A percentile compares a stretch with the other conserved stretches of the same genome.
These are phyloP conservation scores for Apiotrichum mycotoxinovorans DNA, from an alignment of 1,284 basidiomycete genomes.

Conservation along the genomic window DNA sequence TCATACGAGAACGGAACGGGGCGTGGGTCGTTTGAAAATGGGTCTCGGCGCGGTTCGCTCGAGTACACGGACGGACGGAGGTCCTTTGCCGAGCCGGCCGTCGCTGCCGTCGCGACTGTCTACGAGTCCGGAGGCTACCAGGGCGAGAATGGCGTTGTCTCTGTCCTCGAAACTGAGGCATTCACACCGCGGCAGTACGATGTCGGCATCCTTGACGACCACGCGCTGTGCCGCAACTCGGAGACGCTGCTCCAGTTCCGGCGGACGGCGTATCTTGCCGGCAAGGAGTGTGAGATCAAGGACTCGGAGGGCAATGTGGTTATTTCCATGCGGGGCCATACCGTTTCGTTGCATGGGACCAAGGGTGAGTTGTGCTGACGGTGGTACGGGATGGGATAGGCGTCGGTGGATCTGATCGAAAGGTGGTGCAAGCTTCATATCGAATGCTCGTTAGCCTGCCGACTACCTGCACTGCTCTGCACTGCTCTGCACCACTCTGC, in stretches of 20 bases:
- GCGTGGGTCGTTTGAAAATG: too few species aligned
- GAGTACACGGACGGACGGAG: too few species aligned
- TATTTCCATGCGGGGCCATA: conserved; percentile 35
- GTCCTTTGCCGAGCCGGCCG: too few species aligned
- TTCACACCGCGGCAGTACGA: neutral
- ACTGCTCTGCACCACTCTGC: too few species aligned
- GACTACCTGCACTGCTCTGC: conserved; percentile 34
- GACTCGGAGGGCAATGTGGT: conserved; percentile 41
- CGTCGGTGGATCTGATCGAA: conserved; percentile 30
- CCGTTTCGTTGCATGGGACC: conserved; percentile 34
- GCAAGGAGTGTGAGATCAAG: conserved; percentile 38
- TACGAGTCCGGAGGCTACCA: too few species aligned
- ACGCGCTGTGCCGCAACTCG: neutral
- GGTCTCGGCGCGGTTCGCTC: too few species aligned
- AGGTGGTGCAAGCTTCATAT: too few species aligned
- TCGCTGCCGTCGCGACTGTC: too few species aligned
- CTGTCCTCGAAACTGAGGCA: neutral
- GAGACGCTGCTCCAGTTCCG: neutral
- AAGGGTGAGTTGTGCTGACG: neutral
- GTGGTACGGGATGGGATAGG: neutral
- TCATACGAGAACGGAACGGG: too few species aligned
- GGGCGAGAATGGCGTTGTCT: too few species aligned
- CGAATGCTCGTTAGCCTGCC: conserved; percentile 18
- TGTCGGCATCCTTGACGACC: neutral
- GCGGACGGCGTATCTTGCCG: neutral